phyloP scores from a whole-genome alignment of 805 yeast species.

The Pichia phayaonensis region DNA sequence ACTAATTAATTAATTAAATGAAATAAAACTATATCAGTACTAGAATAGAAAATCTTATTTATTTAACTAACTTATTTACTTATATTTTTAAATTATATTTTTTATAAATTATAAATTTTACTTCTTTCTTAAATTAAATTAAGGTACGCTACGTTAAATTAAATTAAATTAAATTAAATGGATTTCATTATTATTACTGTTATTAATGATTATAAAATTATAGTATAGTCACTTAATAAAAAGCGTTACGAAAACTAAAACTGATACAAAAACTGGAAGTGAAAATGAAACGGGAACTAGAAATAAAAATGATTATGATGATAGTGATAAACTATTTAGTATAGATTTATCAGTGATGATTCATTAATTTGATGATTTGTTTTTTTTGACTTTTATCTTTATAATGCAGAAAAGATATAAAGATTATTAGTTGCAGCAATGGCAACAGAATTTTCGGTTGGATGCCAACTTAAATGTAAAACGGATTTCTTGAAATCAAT shows the following conservation, averaged over 20 bases:
- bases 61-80: neutral
- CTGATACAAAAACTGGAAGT: neutral
- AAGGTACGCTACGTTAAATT: too few species aligned
- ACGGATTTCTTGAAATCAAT: constrained; percentile 94
- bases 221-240: neutral
- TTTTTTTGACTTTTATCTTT: constrained; percentile 9
- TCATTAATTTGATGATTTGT: neutral
- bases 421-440: constrained; percentile 97
- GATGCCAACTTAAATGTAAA: constrained; percentile 97
- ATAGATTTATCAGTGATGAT: neutral
- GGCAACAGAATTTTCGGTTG: constrained; percentile 91
- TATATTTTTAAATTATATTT: neutral
- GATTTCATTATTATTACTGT: too few species aligned
- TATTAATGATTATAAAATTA: neutral
- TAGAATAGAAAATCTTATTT: neutral
- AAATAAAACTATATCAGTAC: neutral
- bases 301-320: too few species aligned
- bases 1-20: neutral
- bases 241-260: neutral
- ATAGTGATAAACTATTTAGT: neutral
- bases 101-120: neutral
- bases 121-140: neutral
- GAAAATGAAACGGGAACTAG: neutral
- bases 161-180: too few species aligned
- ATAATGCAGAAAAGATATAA: constrained; percentile 73